Evolutionary conservation across 805 yeast species (phyloP), one percentile per base, ranked within the genome.

Genomic region (Kodamaea hsintzibuensis): DNA sequence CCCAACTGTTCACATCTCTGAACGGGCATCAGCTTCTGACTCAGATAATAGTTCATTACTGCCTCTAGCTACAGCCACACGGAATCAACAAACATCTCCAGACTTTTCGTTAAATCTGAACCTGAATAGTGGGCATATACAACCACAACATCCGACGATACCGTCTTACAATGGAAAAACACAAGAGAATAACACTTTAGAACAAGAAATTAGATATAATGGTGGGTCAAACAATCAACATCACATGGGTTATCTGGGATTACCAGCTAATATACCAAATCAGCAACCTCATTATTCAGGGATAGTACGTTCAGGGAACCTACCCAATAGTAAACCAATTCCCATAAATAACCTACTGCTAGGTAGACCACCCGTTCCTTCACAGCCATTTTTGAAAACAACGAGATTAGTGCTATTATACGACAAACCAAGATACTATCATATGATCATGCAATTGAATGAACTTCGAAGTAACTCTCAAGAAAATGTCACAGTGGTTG

Each of bases 341-440:
- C 42, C 42, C 42, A 40, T 10, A 22, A 17, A 16, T 16, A 40
- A 40, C 25, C 10, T 16, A 10, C 44, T 17, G 25, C 25, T 40
- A 12, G 44, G 44, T 17, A 16, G 44, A 40, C 25, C 44, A 16
- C 13, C 35, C 35, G 13, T 30, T 2, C 25, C 25, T 22, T 30
- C 47, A 8, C 38, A 33, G 4, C 43, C 49, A 4, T n/a, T 27
- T 9, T 17, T 22, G 14, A 50, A 50, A 45, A 54, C 55, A 19
- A 55, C 49, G 22, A 49, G 68, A 25, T 48, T 64, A 16, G 62
- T 63, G 9, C 47, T 64, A 9, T 39, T 63, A 18, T 68, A 66
- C 48, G 73, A 68, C 50, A 61, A 62, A 42, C 74, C 72, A 1
- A 59, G 63, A 30, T 65, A 61, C 55, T 59, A 62, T 44, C 71